Percentiles rank a stretch among this genome's conserved stretches.
These are phyloP conservation scores for Penicillium cosmopolitanum DNA, from an alignment of 495 filamentous ascomycete genomes.

Conservation along the genomic window DNA sequence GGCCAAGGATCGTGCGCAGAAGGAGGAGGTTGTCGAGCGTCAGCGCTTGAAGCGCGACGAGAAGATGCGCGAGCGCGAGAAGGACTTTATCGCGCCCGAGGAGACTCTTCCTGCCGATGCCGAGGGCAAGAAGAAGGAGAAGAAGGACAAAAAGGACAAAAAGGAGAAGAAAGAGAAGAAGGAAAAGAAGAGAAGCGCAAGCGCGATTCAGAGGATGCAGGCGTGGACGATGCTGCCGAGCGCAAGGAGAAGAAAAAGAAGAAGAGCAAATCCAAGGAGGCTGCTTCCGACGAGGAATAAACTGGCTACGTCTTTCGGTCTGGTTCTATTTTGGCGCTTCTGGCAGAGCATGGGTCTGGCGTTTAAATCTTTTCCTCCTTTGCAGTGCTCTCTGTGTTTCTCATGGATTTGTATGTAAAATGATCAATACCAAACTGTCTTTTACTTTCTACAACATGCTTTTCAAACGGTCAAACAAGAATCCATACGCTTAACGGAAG, in stretches of 20 bases:
- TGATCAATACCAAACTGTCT: conserved; percentile 20
- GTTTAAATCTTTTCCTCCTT: conserved; percentile 29
- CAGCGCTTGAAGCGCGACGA: conserved; percentile 84
- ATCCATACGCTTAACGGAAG: neutral
- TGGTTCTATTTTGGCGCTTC: conserved; percentile 37
- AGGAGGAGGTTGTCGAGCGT: conserved; percentile 77
- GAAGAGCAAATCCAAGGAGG: conserved; percentile 50
- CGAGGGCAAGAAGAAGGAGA: conserved; percentile 56
- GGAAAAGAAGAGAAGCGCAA: conserved; percentile 41
- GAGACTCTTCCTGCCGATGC: conserved; percentile 60
- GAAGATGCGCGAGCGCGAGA: conserved; percentile 82
- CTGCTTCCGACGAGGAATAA: conserved; percentile 39
- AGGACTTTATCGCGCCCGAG: conserved; percentile 83
- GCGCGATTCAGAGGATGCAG: conserved; percentile 45
- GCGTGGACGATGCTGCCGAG: conserved; percentile 39
- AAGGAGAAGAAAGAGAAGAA: conserved; percentile 48
- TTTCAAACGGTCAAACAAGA: neutral
- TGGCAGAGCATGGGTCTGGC: conserved; percentile 39
- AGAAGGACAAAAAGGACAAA: conserved; percentile 59
- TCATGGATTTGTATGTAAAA: conserved; percentile 20
- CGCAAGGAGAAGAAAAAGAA: conserved; percentile 52
- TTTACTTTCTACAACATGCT: neutral
- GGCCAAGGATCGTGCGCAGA: conserved; percentile 80
- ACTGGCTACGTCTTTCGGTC: conserved; percentile 20
- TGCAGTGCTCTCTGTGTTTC: conserved; percentile 8